These are phyloP conservation scores for Eryngium alpinum DNA, from an alignment of 140 eudicot species.

Conservation along the genomic window DNA sequence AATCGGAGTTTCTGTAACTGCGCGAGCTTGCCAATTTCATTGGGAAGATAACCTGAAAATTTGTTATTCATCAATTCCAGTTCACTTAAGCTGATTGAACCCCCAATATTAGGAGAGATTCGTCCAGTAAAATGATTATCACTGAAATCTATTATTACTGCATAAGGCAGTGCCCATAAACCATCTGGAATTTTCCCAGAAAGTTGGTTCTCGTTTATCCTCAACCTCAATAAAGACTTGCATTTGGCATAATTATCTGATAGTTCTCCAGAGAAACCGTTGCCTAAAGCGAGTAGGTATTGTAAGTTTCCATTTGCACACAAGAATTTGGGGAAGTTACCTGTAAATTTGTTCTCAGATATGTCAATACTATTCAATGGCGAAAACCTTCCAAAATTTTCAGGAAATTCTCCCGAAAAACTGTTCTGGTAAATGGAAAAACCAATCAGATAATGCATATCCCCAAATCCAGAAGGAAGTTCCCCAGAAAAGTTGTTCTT, in stretches of 20 bases:
- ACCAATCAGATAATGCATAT: conserved; percentile 39
- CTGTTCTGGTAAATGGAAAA: conserved; percentile 70
- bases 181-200: conserved; percentile 62
- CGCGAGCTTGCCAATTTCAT: conserved; percentile 51
- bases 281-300: conserved; percentile 64
- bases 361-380: conserved; percentile 67
- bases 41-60: conserved; percentile 63
- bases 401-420: conserved; percentile 68
- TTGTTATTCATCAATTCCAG: conserved; percentile 48
- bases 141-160: conserved; percentile 60
- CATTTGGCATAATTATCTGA: conserved; percentile 57
- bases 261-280: conserved; percentile 59
- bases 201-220: conserved; percentile 59
- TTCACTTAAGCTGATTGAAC: conserved; percentile 46
- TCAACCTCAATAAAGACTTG: conserved; percentile 52
- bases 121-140: conserved; percentile 59
- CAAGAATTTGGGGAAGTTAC: conserved; percentile 57
- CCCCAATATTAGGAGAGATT: conserved; percentile 44
- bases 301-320: conserved; percentile 50
- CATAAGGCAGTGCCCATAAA: conserved; percentile 62
- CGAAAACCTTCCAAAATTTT: conserved; percentile 59
- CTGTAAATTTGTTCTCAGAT: conserved; percentile 76
- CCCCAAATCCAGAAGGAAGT: conserved; percentile 74
- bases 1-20: conserved; percentile 54
- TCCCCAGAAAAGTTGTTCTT: conserved; percentile 72